Evolutionary conservation across 768 basidiomycete genomes (phyloP), one percentile per base, ranked within the genome.

Genomic region (Rhodotorula taiwanensis): DNA sequence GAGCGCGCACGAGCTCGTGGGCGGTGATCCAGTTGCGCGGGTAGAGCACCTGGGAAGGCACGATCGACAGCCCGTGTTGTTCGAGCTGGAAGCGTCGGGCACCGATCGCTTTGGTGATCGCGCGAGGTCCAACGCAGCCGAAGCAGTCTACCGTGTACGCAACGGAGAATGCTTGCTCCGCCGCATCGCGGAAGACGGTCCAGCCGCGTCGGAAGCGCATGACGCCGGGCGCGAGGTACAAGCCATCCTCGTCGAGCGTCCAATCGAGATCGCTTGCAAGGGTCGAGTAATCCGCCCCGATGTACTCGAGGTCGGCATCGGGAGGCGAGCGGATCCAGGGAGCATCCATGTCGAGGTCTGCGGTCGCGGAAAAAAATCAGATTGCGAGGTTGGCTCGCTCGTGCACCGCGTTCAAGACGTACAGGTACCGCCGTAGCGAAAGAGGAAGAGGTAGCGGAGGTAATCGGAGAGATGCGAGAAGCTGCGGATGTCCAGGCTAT

Each of bases 181-280:
- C 33, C 27, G 62, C 48, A 41, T 70, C 68, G 25, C 43, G 48
- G 60, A 70, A 66, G 25, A 70, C 10, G 18, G 57, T 49, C 68
- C 64, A 70, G 4, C 68, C 64, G 9, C 52, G 52, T 0, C 60
- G 52, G 49, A 63, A 55, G 27, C 68, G 60, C 64, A 70, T 70
- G 4, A 60, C 57, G 33, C 55, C 47, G 1, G 56, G 60, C 2
- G 68, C 60, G 50, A 70, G 64, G 57, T 62, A 63, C 45, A 52
- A 52, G 18, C 68, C 68, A 28, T 62, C 58, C 41, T 70, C 68
- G 69, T 70, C 69, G 61, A 66, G 64, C 10, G 58, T 60, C 64
- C 64, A 66, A n/a, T 48, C 51, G 52, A 63, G 41, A 53, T 66
- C 64, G 48, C 31, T 36, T 8, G 62, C 61, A 21, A 63, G 36